These are phyloP conservation scores for sorghum (Sorghum bicolor) DNA, from an alignment of 176 grass and related monocot genomes.

Conservation along the genomic window DNA sequence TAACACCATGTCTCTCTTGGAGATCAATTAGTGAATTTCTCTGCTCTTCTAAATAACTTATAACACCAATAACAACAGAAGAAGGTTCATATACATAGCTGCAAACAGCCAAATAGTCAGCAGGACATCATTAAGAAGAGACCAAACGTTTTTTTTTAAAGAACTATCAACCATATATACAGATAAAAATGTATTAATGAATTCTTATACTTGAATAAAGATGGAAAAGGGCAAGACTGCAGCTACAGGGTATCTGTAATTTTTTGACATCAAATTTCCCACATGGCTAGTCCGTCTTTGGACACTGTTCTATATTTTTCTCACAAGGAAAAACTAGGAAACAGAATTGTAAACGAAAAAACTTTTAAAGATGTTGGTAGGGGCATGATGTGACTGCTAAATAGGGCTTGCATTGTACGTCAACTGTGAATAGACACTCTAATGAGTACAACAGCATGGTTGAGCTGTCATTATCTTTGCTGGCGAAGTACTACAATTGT, in stretches of 20 bases:
- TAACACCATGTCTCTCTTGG: slow-evolving; percentile 78
- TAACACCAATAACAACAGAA: slow-evolving; percentile 75
- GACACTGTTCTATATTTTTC: background rate
- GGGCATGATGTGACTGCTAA: background rate
- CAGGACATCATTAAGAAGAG: background rate
- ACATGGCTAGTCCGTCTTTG: background rate
- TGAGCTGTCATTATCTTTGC: background rate
- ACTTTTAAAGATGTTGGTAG: background rate
- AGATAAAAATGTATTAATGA: background rate
- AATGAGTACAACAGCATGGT: background rate
- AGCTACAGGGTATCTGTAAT: background rate
- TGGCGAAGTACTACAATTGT: background rate
- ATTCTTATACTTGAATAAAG: slow-evolving; percentile 8
- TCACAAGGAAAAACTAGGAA: background rate
- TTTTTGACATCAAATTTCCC: background rate
- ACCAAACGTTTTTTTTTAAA: background rate
- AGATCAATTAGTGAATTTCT: slow-evolving; percentile 74
- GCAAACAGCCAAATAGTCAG: slow-evolving; percentile 27
- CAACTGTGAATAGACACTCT: background rate
- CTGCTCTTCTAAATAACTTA: slow-evolving; percentile 84
- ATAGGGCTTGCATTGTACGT: background rate
- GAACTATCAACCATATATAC: background rate
- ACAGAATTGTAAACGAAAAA: background rate
- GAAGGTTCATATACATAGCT: slow-evolving; percentile 96
- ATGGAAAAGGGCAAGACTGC: background rate